Conservation (phyloP, 2,329 filamentous ascomycete genomes). For the Trichoderma polysporum region DNA sequence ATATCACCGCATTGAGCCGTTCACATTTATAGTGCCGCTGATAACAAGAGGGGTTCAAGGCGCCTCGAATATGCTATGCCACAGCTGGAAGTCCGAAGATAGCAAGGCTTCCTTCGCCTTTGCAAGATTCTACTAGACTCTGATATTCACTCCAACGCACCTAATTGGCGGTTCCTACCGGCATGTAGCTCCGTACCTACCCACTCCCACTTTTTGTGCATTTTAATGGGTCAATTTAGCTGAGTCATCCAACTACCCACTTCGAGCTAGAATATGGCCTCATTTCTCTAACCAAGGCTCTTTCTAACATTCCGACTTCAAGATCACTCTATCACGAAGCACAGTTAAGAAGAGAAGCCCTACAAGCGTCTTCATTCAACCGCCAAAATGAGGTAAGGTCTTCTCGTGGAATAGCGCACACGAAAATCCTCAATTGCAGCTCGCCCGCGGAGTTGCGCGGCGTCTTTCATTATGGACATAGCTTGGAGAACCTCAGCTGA, state of each 20-base stretch:
- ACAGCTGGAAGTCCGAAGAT: not conserved
- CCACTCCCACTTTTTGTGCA: not conserved
- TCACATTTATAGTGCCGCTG: not conserved
- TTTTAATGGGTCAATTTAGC: constrained; percentile 26
- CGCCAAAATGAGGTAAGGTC: constrained; percentile 44
- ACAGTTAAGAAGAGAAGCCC: constrained; percentile 27
- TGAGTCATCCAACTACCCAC: constrained; percentile 36
- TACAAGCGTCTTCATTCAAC: constrained; percentile 28
- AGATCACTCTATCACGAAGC: constrained; percentile 28
- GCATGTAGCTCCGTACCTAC: not conserved
- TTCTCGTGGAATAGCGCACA: not conserved
- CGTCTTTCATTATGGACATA: not conserved
- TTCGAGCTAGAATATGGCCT: constrained; percentile 40
- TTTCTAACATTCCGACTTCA: constrained; percentile 6
- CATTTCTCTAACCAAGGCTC: constrained; percentile 36
- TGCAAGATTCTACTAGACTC: not conserved
- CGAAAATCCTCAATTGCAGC: constrained; percentile 4
- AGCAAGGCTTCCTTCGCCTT: not conserved
- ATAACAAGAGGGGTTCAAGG: not conserved
- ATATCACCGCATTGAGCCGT: constrained; percentile 28
- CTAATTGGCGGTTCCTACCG: constrained; percentile 1
- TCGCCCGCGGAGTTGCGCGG: not conserved
- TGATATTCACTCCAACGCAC: not conserved
- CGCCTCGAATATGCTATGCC: not conserved
- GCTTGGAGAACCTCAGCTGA: constrained; percentile 15